Percentiles rank a stretch among this genome's conserved stretches.
phyloP scores from a whole-genome alignment of 225 moss, liverwort and hornwort species.

The Physcomitrellopsis africana region DNA sequence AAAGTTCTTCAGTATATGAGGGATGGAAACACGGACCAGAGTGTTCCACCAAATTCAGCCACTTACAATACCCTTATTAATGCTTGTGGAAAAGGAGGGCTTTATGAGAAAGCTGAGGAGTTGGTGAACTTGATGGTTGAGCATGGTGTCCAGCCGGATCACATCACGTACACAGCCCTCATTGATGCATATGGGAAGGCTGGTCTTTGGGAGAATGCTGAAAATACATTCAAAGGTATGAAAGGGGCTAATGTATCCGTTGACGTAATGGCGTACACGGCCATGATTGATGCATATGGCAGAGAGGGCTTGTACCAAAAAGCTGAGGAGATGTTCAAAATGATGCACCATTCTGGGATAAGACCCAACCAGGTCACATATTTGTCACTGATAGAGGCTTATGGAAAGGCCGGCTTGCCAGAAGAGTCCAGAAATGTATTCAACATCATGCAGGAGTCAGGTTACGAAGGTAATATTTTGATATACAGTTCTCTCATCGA shows the following conservation, averaged over 20 bases:
- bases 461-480: conserved; percentile 67
- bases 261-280: conserved; percentile 88
- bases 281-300: conserved; percentile 92
- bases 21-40: conserved; percentile 51
- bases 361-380: conserved; percentile 79
- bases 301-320: conserved; percentile 68
- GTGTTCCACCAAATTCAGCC: conserved; percentile 69
- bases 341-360: conserved; percentile 66
- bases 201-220: conserved; percentile 83
- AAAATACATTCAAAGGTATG: conserved; percentile 88
- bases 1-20: conserved; percentile 75
- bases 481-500: conserved; percentile 80
- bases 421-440: conserved; percentile 64
- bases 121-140: conserved; percentile 77
- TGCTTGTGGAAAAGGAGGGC: conserved; percentile 81
- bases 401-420: conserved; percentile 84
- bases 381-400: conserved; percentile 81
- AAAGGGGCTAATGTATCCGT: conserved; percentile 68
- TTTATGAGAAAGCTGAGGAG: conserved; percentile 80
- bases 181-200: conserved; percentile 89
- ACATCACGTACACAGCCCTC: conserved; percentile 86
- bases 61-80: conserved; percentile 86
- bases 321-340: conserved; percentile 62
- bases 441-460: conserved; percentile 63
- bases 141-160: conserved; percentile 75